Evolutionary conservation across 257 asterid species (phyloP), one percentile per base, ranked within the genome.

Genomic region (Rhazya stricta): DNA sequence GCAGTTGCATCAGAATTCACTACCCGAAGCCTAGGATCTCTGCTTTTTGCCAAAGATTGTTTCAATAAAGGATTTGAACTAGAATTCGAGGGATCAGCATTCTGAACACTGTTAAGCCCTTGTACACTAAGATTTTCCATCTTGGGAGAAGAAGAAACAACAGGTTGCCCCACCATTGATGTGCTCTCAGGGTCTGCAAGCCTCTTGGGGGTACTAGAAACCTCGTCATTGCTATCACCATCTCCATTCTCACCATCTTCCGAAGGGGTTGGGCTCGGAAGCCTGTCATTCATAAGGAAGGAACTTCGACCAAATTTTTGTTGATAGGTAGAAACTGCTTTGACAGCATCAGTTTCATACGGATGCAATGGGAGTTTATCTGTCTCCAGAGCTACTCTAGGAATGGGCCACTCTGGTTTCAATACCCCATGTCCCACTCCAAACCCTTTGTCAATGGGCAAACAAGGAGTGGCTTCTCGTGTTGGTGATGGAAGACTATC

Each of bases 231-330:
- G 42, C 73, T 82, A 60, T 92, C 98, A 81, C 80, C 87, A 79
- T 86, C 92, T 60, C 83, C 96, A 79, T 67, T 69, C 77, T 88
- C 89, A 74, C 85, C 93, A 63, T 92, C 96, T 83, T 85, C 97
- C 6, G 99, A 95, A 74, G 99, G 99, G 51, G 99, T 95, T 69
- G 99, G 99, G 80, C 99, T 95, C 56, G 99, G 99, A 77, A 95
- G 94, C 61, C 85, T 80, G 46, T 88, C 93, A 42, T 79, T 82
- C 89, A 76, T 80, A 66, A 81, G 84, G 84, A 83, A 78, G 54
- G 97, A 87, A 71, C 86, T 82, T 74, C 85, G 85, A 34, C 92
- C 86, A 84, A 95, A 95, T 84, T 89, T 95, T 77, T 95, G 96
- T 79, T 95, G 99, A 89, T 95, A 95, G 73, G 96, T 87, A 70